Percentiles rank a stretch among this genome's conserved stretches.
These are phyloP conservation scores for Penicillium manginii DNA, from an alignment of 495 filamentous ascomycete species.

Conservation along the genomic window DNA sequence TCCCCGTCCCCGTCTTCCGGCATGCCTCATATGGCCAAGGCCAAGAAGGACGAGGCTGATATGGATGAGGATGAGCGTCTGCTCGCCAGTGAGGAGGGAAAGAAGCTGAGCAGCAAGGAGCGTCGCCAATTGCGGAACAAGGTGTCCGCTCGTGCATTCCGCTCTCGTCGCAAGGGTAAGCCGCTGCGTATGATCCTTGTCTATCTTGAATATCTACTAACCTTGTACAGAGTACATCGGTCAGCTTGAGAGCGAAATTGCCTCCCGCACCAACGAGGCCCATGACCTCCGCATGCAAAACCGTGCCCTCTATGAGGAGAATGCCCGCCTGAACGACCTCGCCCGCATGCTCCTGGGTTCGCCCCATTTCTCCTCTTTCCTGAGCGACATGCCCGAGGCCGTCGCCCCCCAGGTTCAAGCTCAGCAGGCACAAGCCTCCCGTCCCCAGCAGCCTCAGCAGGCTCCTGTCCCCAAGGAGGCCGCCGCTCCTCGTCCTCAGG, in stretches of 20 bases:
- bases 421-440: constrained; percentile 44
- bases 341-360: constrained; percentile 84
- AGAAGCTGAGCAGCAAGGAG: constrained; percentile 95
- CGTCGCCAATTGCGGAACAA: constrained; percentile 95
- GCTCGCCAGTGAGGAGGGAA: constrained; percentile 92
- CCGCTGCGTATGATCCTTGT: background rate
- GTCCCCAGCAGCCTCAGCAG: constrained; percentile 41
- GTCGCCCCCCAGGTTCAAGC: constrained; percentile 42
- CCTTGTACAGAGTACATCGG: constrained; percentile 79
- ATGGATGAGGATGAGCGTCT: constrained; percentile 98
- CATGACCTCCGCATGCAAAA: constrained; percentile 74
- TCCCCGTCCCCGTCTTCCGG: constrained; percentile 47
- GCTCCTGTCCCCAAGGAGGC: constrained; percentile 59
- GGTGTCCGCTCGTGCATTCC: constrained; percentile 95
- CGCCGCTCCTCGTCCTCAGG: constrained; percentile 59
- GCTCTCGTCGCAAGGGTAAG: constrained; percentile 93
- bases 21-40: constrained; percentile 56
- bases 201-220: constrained; percentile 42
- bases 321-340: constrained; percentile 74
- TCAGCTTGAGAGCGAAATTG: constrained; percentile 86
- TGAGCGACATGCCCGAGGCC: constrained; percentile 69
- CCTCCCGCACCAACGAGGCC: constrained; percentile 69
- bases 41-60: constrained; percentile 90
- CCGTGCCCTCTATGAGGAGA: constrained; percentile 75
- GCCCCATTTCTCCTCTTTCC: constrained; percentile 79